Evolutionary conservation across 2,329 filamentous ascomycete species (phyloP).

Genomic region (Talaromyces sp.): DNA sequence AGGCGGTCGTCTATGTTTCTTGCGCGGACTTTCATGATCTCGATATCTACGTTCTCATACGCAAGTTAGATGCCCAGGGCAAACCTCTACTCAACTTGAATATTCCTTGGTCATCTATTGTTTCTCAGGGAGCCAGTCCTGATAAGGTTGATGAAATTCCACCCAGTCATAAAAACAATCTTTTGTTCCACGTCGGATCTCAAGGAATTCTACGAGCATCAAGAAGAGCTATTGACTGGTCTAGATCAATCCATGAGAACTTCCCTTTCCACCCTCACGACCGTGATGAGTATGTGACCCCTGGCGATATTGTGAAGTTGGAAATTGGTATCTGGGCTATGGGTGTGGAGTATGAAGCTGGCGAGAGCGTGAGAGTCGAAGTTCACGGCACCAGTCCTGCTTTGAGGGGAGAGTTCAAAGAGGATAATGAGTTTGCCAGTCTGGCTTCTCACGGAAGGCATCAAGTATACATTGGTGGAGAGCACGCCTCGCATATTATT

Average conservation of each 20-base stretch:
- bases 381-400: conserved; percentile 16
- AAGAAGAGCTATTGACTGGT: conserved; percentile 37
- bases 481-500: conserved; percentile 2
- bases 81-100: conserved; percentile 43
- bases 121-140: not conserved
- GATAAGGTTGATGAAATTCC: conserved; percentile 2
- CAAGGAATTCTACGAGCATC: conserved; percentile 45
- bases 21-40: conserved; percentile 45
- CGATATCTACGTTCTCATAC: conserved; percentile 44
- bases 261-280: conserved; percentile 40
- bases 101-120: conserved; percentile 36
- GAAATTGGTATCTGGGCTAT: conserved; percentile 49
- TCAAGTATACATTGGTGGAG: conserved; percentile 9
- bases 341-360: conserved; percentile 45
- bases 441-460: not conserved
- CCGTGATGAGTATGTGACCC: conserved; percentile 40
- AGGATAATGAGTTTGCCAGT: conserved; percentile 1
- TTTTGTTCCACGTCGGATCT: conserved; percentile 9
- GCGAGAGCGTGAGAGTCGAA: conserved; percentile 31
- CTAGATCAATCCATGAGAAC: conserved; percentile 28
- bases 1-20: conserved; percentile 47
- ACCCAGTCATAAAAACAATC: not conserved
- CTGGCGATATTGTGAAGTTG: conserved; percentile 43
- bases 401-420: conserved; percentile 11
- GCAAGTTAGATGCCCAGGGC: conserved; percentile 45